phyloP scores from a whole-genome alignment of 2,329 filamentous ascomycete species.

The Neofusicoccum cordaticola region DNA sequence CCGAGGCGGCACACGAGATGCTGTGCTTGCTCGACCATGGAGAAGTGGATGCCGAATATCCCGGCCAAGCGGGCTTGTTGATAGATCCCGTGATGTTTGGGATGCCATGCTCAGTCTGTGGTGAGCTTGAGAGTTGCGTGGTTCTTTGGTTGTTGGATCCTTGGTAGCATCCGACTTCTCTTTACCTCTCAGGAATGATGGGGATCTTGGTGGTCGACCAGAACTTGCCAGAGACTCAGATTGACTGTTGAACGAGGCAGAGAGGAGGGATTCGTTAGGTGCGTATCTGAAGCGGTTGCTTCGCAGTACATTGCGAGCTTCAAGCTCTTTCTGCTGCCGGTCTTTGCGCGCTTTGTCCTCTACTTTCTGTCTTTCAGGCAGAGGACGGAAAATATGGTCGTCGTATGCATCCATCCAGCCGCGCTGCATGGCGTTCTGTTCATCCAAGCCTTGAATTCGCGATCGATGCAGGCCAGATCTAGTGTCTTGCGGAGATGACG shows the following conservation, averaged over 20 bases:
- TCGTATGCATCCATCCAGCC: slow-evolving; percentile 43
- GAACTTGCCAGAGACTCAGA: slow-evolving; percentile 24
- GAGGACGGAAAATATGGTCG: slow-evolving; percentile 30
- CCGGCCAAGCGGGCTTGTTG: not conserved
- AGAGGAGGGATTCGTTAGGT: slow-evolving; percentile 20
- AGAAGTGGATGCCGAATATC: slow-evolving; percentile 1
- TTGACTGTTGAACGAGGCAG: slow-evolving; percentile 31
- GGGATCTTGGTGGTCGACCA: slow-evolving; percentile 22
- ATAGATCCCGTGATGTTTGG: not conserved
- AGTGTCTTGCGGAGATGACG: not conserved
- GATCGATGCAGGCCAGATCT: slow-evolving; percentile 2
- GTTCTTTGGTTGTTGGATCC: not conserved
- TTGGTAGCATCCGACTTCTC: not conserved
- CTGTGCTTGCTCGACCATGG: not conserved
- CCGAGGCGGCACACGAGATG: not conserved
- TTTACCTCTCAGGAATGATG: not conserved
- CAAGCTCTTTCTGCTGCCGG: slow-evolving; percentile 10
- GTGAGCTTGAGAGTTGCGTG: not conserved
- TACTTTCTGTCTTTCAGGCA: slow-evolving; percentile 20
- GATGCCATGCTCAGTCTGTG: slow-evolving; percentile 6
- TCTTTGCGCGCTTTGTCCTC: slow-evolving; percentile 12
- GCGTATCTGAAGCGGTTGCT: not conserved
- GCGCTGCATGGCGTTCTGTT: slow-evolving; percentile 5
- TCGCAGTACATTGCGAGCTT: slow-evolving; percentile 4
- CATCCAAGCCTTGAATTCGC: not conserved